phyloP scores from a whole-genome alignment of 805 yeast genomes.

The Isabelozyma pseudorhagii region DNA sequence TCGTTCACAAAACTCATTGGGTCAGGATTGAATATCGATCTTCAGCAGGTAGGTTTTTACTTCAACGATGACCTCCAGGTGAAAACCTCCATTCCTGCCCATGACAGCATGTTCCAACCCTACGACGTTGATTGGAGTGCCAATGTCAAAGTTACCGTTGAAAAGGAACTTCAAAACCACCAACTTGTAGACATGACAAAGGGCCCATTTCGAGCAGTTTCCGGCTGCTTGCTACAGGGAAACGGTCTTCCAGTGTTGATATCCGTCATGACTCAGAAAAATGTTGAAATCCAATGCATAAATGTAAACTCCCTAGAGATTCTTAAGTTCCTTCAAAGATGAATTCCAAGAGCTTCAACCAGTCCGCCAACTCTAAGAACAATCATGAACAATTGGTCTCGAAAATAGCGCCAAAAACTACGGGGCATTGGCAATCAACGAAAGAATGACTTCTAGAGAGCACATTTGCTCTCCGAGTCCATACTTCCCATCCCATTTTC shows the following conservation, averaged over 20 bases:
- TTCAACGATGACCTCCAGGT: not conserved
- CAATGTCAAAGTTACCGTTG: constrained; percentile 3
- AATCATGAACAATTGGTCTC: no score
- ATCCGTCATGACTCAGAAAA: constrained; percentile 10
- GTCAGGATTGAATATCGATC: constrained; percentile 42
- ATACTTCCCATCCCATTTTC: constrained; percentile 56
- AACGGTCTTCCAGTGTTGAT: constrained; percentile 13
- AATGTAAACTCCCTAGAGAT: constrained; percentile 6
- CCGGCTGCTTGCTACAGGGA: not conserved
- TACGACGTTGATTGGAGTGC: constrained; percentile 7
- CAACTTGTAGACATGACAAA: not conserved
- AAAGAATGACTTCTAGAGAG: constrained; percentile 60
- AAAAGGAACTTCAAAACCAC: not conserved
- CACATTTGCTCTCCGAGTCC: constrained; percentile 81
- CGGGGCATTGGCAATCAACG: not conserved
- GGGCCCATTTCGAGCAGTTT: not conserved
- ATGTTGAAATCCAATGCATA: not conserved
- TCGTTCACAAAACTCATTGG: constrained; percentile 69
- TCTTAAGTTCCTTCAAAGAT: not conserved
- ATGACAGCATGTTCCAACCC: not conserved
- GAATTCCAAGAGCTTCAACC: not conserved
- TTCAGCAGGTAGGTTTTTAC: constrained; percentile 14
- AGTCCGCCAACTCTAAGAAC: no score
- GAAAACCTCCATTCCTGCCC: not conserved
- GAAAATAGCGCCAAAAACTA: not conserved